Evolutionary conservation across 345 rosid genomes (phyloP).

Genomic region (Syzygium aqueum): DNA sequence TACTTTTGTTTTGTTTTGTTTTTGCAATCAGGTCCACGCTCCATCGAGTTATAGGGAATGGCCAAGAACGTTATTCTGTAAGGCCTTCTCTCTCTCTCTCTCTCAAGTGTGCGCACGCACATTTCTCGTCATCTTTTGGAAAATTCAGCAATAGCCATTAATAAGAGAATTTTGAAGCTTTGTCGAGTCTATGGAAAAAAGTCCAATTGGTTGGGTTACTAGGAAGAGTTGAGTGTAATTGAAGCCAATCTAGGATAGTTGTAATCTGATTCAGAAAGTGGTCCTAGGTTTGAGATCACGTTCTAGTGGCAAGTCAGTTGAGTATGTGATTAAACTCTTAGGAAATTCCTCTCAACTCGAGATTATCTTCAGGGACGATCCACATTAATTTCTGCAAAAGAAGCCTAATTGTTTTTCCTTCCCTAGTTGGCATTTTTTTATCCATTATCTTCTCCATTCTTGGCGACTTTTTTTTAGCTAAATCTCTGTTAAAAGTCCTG

Average conservation of each 20-base stretch:
- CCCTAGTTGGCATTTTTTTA: background rate
- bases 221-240: background rate
- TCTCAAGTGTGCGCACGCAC: background rate
- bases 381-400: background rate
- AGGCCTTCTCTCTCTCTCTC: background rate
- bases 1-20: background rate
- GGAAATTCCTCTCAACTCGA: background rate
- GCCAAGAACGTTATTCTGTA: constrained; percentile 73
- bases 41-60: constrained; percentile 78
- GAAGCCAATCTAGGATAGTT: background rate
- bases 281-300: background rate
- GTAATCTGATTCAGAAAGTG: background rate
- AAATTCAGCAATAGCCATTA: background rate
- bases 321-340: background rate
- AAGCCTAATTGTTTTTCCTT: background rate
- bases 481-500: background rate
- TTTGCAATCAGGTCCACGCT: constrained; percentile 55
- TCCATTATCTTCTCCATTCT: background rate
- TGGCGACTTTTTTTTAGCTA: background rate
- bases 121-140: background rate
- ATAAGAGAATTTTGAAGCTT: background rate
- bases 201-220: background rate
- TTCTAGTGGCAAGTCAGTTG: background rate
- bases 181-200: background rate
- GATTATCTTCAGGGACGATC: background rate